A percentile compares a stretch with the other conserved stretches of the same genome.
phyloP scores from a whole-genome alignment of 768 basidiomycete species.

The Boletus subcaerulescens region DNA sequence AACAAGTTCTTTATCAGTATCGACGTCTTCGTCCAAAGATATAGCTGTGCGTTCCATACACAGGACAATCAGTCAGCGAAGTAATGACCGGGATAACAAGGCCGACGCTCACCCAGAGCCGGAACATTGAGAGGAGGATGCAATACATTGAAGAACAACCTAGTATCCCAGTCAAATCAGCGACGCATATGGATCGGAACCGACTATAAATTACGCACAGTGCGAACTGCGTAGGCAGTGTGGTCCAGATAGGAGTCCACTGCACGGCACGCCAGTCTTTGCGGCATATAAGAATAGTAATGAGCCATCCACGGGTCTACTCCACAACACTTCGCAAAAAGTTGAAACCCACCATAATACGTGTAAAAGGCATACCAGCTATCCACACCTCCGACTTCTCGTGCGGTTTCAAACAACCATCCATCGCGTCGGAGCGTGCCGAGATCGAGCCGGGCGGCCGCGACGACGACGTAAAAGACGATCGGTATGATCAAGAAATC shows the following conservation, averaged over 20 bases:
- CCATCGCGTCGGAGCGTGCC: slow-evolving; percentile 56
- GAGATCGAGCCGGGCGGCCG: slow-evolving; percentile 60
- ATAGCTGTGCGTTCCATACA: slow-evolving; percentile 52
- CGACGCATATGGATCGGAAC: background rate
- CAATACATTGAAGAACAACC: slow-evolving; percentile 80
- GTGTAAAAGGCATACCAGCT: slow-evolving; percentile 86
- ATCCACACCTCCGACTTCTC: slow-evolving; percentile 31
- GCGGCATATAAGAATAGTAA: background rate
- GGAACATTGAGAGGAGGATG: slow-evolving; percentile 90
- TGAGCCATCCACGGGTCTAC: background rate
- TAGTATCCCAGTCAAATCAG: slow-evolving; percentile 34
- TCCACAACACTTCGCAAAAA: background rate
- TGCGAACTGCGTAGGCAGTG: slow-evolving; percentile 92
- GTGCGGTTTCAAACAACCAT: slow-evolving; percentile 77
- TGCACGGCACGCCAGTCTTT: slow-evolving; percentile 60
- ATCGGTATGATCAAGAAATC: slow-evolving; percentile 80
- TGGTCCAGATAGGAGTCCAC: slow-evolving; percentile 70
- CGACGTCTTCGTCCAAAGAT: slow-evolving; percentile 82
- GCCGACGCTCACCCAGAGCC: slow-evolving; percentile 58
- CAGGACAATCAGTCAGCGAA: background rate
- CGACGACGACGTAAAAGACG: slow-evolving; percentile 80
- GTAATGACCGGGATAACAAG: background rate
- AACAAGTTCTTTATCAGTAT: slow-evolving; percentile 90
- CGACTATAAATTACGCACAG: slow-evolving; percentile 48
- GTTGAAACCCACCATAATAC: slow-evolving; percentile 58